Conservation (phyloP, 2,329 filamentous ascomycete species). For the Phaeosphaeriaceae sp. region DNA sequence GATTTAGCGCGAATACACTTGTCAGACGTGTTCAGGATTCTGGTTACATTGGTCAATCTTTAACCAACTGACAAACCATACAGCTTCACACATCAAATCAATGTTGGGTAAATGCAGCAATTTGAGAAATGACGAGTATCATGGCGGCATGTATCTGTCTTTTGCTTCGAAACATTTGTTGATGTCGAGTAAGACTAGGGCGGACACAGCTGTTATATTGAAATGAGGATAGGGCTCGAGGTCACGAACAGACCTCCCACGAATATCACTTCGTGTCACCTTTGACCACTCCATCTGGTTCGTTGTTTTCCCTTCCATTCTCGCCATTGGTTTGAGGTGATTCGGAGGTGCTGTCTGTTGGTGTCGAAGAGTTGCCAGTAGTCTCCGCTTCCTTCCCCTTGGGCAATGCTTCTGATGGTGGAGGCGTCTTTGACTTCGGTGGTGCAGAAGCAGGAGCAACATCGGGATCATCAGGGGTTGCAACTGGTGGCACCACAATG, state of each 20-base stretch:
- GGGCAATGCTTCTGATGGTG: neutral
- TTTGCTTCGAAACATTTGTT: no score
- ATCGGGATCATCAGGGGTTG: conserved; percentile 22
- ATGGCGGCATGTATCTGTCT: neutral
- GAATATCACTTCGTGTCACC: neutral
- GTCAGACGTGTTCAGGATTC: no score
- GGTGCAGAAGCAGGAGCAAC: conserved; percentile 25
- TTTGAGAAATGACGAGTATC: neutral
- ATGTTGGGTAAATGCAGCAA: no score
- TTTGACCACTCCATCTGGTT: neutral
- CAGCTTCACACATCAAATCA: no score
- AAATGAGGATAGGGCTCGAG: neutral
- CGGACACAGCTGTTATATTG: neutral
- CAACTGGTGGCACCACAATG: conserved; percentile 12
- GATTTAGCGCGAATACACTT: no score
- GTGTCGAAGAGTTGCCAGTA: neutral
- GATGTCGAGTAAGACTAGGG: neutral
- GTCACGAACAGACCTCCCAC: neutral
- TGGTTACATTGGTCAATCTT: no score
- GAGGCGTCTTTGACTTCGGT: conserved; percentile 17
- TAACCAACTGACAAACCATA: no score
- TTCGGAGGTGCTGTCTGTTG: neutral
- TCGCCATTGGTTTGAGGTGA: neutral
- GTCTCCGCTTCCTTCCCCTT: neutral
- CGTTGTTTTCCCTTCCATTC: neutral